A percentile compares a stretch with the other conserved stretches of the same genome.
These are phyloP conservation scores for Casuarina equisetifolia DNA, from an alignment of 306 rosid species.

Conservation along the genomic window DNA sequence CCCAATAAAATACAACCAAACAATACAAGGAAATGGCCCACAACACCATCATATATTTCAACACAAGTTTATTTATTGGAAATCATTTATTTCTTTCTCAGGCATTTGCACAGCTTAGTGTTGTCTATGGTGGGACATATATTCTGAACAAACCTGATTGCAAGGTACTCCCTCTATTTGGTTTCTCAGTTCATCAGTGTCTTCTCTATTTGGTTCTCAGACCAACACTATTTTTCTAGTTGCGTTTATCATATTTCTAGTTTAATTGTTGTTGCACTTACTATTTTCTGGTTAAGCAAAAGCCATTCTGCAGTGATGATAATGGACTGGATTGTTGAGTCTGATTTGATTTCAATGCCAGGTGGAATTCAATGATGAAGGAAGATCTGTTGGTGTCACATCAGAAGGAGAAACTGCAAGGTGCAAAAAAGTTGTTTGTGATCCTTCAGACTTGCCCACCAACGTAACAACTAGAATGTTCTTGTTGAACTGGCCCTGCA, in stretches of 20 bases:
- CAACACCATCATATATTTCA: no score
- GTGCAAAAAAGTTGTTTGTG: constrained; percentile 94
- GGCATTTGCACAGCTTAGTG: constrained; percentile 99
- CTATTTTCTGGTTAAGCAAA: constrained; percentile 13
- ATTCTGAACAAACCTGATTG: constrained; percentile 98
- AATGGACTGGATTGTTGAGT: background rate
- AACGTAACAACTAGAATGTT: constrained; percentile 50
- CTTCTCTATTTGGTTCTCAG: no score
- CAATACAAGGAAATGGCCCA: no score
- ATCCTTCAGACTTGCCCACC: constrained; percentile 87
- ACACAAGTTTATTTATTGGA: constrained; percentile 2
- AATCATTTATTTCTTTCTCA: constrained; percentile 19
- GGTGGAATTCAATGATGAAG: constrained; percentile 90
- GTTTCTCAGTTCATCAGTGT: background rate
- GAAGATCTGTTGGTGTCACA: constrained; percentile 85
- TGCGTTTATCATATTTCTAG: background rate
- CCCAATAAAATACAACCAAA: no score
- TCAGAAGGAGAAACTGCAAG: constrained; percentile 98
- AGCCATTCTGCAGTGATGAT: constrained; percentile 3
- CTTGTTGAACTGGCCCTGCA: background rate
- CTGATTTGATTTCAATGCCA: constrained; percentile 40
- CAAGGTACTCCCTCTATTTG: constrained; percentile 54
- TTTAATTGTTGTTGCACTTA: constrained; percentile 1
- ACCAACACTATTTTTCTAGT: background rate
- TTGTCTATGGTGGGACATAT: constrained; percentile 97